Base-by-base conservation (phyloP, 176 grass and related monocot genomes). In the Bonia amplexicaulis region DNA sequence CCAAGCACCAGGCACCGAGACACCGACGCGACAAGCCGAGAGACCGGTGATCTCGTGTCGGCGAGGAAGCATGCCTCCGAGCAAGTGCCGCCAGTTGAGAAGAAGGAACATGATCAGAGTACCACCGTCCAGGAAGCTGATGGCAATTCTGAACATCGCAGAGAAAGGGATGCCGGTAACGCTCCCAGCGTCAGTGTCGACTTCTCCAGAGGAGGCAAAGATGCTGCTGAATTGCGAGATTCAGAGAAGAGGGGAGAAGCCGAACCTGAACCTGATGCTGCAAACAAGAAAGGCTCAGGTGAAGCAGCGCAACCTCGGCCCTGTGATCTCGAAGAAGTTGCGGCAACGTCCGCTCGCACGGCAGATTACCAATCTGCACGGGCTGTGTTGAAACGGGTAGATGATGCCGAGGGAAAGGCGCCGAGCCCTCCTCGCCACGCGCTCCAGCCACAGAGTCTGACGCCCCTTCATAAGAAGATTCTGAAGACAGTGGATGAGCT, bases 401-500 rank as follows among this genome's bases (percentile, higher is more conserved):
- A 71, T 44, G 77, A 84, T 68, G 74, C 23, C 22, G 46, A 53
- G 3, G 82, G 22, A 20, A 84, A 87, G 73, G 71, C 70, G 40
- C 20, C 27, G 37, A 89, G 35, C 49, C 86, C 71, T 76, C 80
- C 70, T 79, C 83, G 48, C 27, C 48, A 69, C 45, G 67, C 76
- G 41, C 1, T 54, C n/a, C 23, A 55, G 9, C 39, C 80, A 0
- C 59, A 85, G 5, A 78, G 27, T 63, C 25, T 87, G 84, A 69
- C 66, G 7, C 84, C 89, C 0, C 52, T 87, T 17, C 79, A 85
- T 20, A 76, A 82, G 58, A 89, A 85, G 91, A 95, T 98, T 73
- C 79, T 95, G 6, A 90, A 81, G 89, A 93, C 82, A 13, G 93
- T 95, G 58, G 96, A 98, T 25, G 84, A 90, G 40, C 89, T 98